Conservation (phyloP, 2,329 filamentous ascomycete species). For the Penicillium sp. region DNA sequence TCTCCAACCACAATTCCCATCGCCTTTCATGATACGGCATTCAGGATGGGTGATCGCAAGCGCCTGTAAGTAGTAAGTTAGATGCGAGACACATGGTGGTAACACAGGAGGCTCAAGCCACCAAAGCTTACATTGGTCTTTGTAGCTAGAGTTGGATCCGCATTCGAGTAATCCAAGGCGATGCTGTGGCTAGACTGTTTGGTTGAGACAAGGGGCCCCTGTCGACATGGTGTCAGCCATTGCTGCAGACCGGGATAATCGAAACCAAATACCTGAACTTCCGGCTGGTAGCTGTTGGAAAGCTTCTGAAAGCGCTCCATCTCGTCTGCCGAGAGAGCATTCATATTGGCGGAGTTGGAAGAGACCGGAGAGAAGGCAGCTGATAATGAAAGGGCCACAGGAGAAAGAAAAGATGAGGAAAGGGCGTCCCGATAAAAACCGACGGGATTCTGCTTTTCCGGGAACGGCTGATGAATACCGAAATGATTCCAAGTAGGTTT, state of each 20-base stretch:
- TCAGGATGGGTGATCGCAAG: conserved; percentile 81
- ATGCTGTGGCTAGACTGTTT: conserved; percentile 76
- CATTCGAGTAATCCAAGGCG: conserved; percentile 81
- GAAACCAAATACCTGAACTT: conserved; percentile 48
- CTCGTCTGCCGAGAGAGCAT: conserved; percentile 50
- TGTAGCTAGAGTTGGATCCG: conserved; percentile 77
- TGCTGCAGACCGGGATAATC: not conserved
- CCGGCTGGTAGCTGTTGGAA: conserved; percentile 60
- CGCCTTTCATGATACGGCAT: conserved; percentile 83
- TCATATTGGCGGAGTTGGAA: conserved; percentile 33
- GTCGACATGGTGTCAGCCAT: conserved; percentile 27
- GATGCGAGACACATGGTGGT: not conserved
- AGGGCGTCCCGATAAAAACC: conserved; percentile 26
- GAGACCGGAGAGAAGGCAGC: conserved; percentile 13
- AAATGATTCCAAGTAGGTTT: conserved; percentile 35
- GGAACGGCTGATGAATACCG: conserved; percentile 33
- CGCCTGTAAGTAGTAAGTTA: conserved; percentile 52
- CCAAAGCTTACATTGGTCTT: conserved; percentile 71
- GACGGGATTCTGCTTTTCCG: conserved; percentile 31
- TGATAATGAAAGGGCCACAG: conserved; percentile 26
- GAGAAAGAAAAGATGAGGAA: conserved; percentile 25
- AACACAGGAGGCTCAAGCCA: not conserved
- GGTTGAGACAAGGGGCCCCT: conserved; percentile 82
- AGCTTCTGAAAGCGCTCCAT: conserved; percentile 62
- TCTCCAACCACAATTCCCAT: conserved; percentile 97